Base-by-base conservation (phyloP, 768 basidiomycete species). In the Tulasnella calospora region DNA sequence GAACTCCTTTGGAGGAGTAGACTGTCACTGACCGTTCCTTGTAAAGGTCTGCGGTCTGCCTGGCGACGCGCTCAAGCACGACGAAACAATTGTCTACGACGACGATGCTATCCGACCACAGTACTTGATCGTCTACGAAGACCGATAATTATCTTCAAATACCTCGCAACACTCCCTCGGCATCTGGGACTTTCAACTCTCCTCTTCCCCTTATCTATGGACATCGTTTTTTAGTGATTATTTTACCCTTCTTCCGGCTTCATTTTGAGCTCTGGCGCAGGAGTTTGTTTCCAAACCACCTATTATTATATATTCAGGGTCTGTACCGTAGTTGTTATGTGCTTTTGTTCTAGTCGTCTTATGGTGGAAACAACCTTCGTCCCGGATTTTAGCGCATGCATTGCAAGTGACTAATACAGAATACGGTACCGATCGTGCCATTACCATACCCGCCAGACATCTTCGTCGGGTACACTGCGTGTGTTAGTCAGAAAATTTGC, bases 21-120 rank as follows among this genome's bases (percentile, higher is more conserved):
- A 7, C n/a, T 27, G 13, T 27, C 6, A 15, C 33, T 67, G 27
- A 67, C n/a, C 7, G 61, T 2, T 4, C 12, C 17, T 67, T 6
- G 27, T 27, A 1, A 17, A 74, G 73, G 73, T 74, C 27, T 74
- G 73, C 46, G 73, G 73, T 36, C 41, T 74, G 33, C 73, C 73
- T n/a, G 73, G 44, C 4, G 51, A 51, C 33, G 40, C n/a, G 10
- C 44, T 74, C 73, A 74, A 74, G 44, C 30, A 74, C 30, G 73
- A 74, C 44, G 73, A 74, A 27, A 74, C 73, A 44, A 51, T 74
- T 30, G 73, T 74, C 17, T 74, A 74, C 30, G 46, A 74, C 73
- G 73, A 74, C 30, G 46, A 74, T 30, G 73, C 73, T 8, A 74
- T 74, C 41, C 38, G 73, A 5, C 73, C 73, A n/a, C 44, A 44